Base-by-base conservation (phyloP, 768 basidiomycete species). In the Boletus tomentosulus region DNA sequence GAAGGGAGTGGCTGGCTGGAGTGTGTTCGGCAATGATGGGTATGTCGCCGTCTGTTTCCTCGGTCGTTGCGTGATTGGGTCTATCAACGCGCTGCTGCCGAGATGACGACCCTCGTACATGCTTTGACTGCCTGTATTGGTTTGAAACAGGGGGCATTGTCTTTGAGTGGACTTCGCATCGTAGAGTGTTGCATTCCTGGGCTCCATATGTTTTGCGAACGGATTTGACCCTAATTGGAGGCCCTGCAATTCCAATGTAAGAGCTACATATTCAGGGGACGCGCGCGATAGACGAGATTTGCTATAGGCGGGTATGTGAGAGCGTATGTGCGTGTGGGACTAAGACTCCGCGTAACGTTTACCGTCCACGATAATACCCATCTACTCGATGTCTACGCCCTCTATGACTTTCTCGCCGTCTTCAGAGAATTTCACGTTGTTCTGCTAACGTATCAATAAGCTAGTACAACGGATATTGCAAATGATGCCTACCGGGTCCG, bases 351-450 rank as follows among this genome's bases (percentile, higher is more conserved):
- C 31, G 31, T 33, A 12, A 37, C 6, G 16, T 16, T 37, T 16
- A 5, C 35, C 15, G 13, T 37, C 6, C 35, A 37, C 7, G 35
- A 16, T 19, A 13, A 11, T 19, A 2, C 27, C 9, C 22, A 28
- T 43, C 45, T 65, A 66, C 46, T 62, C 56, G 6, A 56, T 22
- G 6, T 67, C 57, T 3, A 4, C 27, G 2, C 86, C 86, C 61
- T 87, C 86, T 47, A 87, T 57, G 2, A 91, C 77, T 11, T 61
- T 75, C 67, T 89, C 86, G 34, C 90, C 90, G 60, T 92, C 89
- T 54, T 82, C 80, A 0, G 89, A 89, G 54, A 92, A 85, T 61
- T 82, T 86, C 46, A 92, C 81, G 60, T 88, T 88, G 47, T 85
- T 78, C 86, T 91, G 59, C 27, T 6, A 2, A 42, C 10, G 3